Conservation (phyloP, 1,284 basidiomycete species). For the Phenoliferia sp. region DNA sequence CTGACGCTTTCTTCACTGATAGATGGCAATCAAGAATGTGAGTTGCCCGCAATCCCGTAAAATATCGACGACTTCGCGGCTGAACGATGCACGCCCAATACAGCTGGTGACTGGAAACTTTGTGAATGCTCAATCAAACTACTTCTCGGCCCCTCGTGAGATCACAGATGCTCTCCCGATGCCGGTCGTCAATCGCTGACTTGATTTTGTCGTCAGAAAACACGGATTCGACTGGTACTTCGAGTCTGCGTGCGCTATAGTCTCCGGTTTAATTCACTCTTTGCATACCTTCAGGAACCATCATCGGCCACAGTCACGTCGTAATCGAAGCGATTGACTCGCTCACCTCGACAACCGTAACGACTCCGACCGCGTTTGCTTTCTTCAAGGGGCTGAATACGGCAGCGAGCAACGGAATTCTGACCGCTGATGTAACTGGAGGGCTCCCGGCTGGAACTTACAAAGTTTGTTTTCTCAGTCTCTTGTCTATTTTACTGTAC, state of each 20-base stretch:
- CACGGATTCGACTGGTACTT: background rate
- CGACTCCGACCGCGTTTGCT: constrained; percentile 51
- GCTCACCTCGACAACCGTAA: constrained; percentile 52
- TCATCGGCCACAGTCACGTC: constrained; percentile 57
- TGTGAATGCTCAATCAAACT: constrained; percentile 53
- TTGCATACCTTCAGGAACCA: constrained; percentile 41
- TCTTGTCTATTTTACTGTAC: background rate
- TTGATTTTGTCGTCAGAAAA: background rate
- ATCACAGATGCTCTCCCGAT: constrained; percentile 37
- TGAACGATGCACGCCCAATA: constrained; percentile 21
- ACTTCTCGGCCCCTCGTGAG: constrained; percentile 64
- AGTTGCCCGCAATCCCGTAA: background rate
- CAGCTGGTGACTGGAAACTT: constrained; percentile 53
- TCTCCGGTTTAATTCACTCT: background rate
- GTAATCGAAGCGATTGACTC: constrained; percentile 55
- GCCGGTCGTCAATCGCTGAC: background rate
- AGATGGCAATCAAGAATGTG: constrained; percentile 52
- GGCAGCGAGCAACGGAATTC: constrained; percentile 49
- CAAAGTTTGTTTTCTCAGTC: constrained; percentile 14
- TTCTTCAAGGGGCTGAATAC: constrained; percentile 56
- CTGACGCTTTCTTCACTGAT: background rate
- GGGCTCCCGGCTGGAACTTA: constrained; percentile 61
- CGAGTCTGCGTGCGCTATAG: background rate
- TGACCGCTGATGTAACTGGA: constrained; percentile 52
- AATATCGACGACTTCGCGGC: background rate